Evolutionary conservation across 1,284 basidiomycete genomes (phyloP), one percentile per base, ranked within the genome.

Genomic region (Taiwanofungus camphoratus): DNA sequence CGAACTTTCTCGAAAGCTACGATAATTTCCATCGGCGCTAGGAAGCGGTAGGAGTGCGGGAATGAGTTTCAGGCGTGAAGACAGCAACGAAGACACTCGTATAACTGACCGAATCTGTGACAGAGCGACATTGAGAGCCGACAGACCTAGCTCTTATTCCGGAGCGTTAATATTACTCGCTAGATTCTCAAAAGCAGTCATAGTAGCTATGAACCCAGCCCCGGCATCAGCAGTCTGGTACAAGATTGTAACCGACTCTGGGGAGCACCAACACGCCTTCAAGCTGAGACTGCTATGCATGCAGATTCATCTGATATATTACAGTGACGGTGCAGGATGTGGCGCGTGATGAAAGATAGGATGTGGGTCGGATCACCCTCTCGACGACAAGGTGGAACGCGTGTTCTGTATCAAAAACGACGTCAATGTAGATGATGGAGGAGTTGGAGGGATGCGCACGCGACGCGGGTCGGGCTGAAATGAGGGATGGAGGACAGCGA

Each of bases 1-100:
- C 84, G 0, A 92, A 95, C n/a, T 48, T 84, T 86, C 63, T 96
- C 93, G 55, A 96, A 94, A 61, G 93, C 87, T 30, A 97, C 61
- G 19, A 90, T 62, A 39, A 92, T 66, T 15, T 87, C 77, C 52
- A 92, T 87, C 2, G 76, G 71, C 0, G 82, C 77, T 8, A 84
- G 59, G 57, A 84, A 87, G 26, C 79, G 74, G 42, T 87, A 74
- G 50, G 77, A 74, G 15, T 61, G 54, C 0, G 79, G 77, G 1
- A 85, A 59, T 1, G 62, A 37, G 65, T 70, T 11, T 58, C 53
- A 31, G 74, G 68, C 43, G 76, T 46, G 0, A 79, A 71, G 43
- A 88, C 62, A 0, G 94, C 89, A 18, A 74, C 79, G 60, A 97
- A 92, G 13, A 80, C 75, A 52, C 80, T 85, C 3, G 92, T 90